Evolutionary conservation across 257 asterid species (phyloP), one percentile per base, ranked within the genome.

Genomic region (Knoxia roxburghii): DNA sequence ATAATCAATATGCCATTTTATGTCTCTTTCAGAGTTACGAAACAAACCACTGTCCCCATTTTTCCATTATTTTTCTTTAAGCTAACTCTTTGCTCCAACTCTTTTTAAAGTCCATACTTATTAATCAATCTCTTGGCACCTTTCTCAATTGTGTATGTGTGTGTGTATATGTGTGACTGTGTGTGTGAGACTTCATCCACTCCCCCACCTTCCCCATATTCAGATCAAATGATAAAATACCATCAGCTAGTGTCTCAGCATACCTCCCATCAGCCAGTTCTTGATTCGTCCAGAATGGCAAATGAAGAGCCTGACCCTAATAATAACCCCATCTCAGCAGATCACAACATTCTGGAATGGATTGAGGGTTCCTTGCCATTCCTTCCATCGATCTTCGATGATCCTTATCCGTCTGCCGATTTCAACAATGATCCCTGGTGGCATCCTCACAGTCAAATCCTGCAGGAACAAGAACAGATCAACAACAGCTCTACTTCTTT

Each of bases 391-490:
- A 76, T 84, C 76, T 81, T 87, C 33, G 82, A 86, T 13, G 95
- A 89, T 52, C 89, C 93, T 9, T 89, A 82, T 15, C 82, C 68
- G 35, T 53, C 83, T 3, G 80, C 73, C 2, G 91, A 79, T 68
- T 85, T 85, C 75, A 73, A 56, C 7, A 79, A 70, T 2, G 87
- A 82, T 63, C 73, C 85, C 3, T 87, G 86, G 87, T 87, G 95
- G 94, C 74, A 39, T 2, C 62, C 33, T 75, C 75, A 74, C 0
- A 52, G 32, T 67, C 84, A 74, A 50, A 48, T 73, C 62, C 76
- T 40, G 41, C 84, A 80, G 18, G 87, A 80, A 21, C 88, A 79
- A 70, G 82, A 81, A 51, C 82, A 74, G 14, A 66, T 81, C 52
- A 75, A 54, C 39, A 68, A 40, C 68, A 51, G 29, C 73, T 61